phyloP scores from a whole-genome alignment of 2,329 filamentous ascomycete species.

The Colletotrichum australisinense region DNA sequence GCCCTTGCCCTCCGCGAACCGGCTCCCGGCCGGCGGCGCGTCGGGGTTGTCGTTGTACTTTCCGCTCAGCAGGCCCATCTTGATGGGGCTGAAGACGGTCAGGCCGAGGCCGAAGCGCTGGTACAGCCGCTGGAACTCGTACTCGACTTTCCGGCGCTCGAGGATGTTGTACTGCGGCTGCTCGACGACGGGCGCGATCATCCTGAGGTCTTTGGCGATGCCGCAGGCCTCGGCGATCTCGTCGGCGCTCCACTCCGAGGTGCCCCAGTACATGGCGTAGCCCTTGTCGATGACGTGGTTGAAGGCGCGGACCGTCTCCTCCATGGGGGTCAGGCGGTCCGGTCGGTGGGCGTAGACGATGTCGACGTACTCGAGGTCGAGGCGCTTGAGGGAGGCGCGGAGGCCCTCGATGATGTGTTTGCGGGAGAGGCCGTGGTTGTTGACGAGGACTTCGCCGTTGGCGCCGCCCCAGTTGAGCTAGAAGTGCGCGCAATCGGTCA shows the following conservation, averaged over 20 bases:
- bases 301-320: constrained; percentile 77
- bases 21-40: constrained; percentile 65
- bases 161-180: constrained; percentile 78
- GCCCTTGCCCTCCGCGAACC: constrained; percentile 65
- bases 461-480: constrained; percentile 73
- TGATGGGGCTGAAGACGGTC: constrained; percentile 71
- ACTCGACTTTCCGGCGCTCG: constrained; percentile 70
- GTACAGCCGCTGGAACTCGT: constrained; percentile 71
- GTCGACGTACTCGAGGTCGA: constrained; percentile 72
- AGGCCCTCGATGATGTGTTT: constrained; percentile 73
- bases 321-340: constrained; percentile 75
- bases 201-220: constrained; percentile 67
- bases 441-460: constrained; percentile 70
- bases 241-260: constrained; percentile 76
- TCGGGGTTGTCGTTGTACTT: constrained; percentile 71
- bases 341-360: constrained; percentile 77
- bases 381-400: constrained; percentile 65
- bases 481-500: no score
- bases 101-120: constrained; percentile 68
- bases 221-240: constrained; percentile 73
- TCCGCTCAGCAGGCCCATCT: constrained; percentile 69
- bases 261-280: constrained; percentile 79
- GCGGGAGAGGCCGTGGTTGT: constrained; percentile 69
- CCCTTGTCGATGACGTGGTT: constrained; percentile 77
- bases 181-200: constrained; percentile 74